Conservation (phyloP, 2,329 filamentous ascomycete species). For the Trichothecium sympodiale region DNA sequence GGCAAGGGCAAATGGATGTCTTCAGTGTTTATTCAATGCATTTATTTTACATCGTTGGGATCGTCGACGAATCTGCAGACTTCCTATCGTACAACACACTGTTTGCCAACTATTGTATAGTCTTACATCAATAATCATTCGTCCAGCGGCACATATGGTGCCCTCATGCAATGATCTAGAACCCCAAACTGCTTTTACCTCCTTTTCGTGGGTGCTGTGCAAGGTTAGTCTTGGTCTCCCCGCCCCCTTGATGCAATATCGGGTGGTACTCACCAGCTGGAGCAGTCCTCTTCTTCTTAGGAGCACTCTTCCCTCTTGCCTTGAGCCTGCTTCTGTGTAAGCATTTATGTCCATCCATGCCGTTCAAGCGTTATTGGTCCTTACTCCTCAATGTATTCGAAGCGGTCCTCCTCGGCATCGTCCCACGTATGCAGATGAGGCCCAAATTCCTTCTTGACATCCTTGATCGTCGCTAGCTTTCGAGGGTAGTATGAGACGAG, state of each 20-base stretch:
- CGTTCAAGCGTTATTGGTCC: constrained; percentile 11
- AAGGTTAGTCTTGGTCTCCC: no score
- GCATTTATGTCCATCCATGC: constrained; percentile 5
- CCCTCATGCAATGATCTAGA: no score
- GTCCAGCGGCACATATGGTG: no score
- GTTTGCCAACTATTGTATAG: no score
- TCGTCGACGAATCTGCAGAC: no score
- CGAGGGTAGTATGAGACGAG: constrained; percentile 84
- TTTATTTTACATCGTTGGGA: no score
- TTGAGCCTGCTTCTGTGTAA: constrained; percentile 46
- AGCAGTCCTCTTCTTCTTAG: constrained; percentile 69
- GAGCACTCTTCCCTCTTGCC: constrained; percentile 72
- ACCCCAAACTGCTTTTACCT: constrained; percentile 8
- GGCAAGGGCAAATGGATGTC: no score
- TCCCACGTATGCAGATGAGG: constrained; percentile 59
- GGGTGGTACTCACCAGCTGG: constrained; percentile 20
- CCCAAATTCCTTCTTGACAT: constrained; percentile 59
- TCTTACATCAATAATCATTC: no score
- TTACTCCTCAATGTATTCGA: constrained; percentile 61
- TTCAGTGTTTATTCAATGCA: no score
- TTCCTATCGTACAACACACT: no score
- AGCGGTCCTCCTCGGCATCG: constrained; percentile 66
- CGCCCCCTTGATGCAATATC: not conserved
- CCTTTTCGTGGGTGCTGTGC: constrained; percentile 16
- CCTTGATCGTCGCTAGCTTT: constrained; percentile 57